A percentile compares a stretch with the other conserved stretches of the same genome.
Conservation (phyloP, 768 basidiomycete species). For the Agrocybe praecox region DNA sequence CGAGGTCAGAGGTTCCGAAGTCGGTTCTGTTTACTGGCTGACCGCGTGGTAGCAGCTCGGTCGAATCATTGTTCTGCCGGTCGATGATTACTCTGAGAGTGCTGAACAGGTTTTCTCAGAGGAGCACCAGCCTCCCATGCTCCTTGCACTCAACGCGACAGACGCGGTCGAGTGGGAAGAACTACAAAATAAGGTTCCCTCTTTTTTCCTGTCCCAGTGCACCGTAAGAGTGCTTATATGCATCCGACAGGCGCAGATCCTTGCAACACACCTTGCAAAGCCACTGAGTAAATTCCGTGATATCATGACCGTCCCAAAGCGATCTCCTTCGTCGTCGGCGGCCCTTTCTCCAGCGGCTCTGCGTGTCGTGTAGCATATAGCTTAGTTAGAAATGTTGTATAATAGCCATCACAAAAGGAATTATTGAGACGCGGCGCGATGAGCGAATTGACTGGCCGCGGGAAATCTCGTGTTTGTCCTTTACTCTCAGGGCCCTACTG, state of each 20-base stretch:
- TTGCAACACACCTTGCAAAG: conserved; percentile 46
- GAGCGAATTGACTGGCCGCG: conserved; percentile 20
- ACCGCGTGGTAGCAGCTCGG: conserved; percentile 52
- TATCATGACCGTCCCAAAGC: conserved; percentile 19
- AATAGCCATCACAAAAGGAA: conserved; percentile 13
- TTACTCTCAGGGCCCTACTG: conserved; percentile 8
- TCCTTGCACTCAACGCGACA: conserved; percentile 70
- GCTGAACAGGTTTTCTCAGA: conserved; percentile 26
- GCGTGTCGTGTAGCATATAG: conserved; percentile 2
- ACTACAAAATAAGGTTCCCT: conserved; percentile 60
- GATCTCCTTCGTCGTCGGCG: conserved; percentile 27
- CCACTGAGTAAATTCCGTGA: conserved; percentile 44
- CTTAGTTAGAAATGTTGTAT: conserved; percentile 16
- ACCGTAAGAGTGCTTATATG: not conserved
- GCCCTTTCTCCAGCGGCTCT: conserved; percentile 34
- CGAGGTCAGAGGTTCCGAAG: conserved; percentile 52
- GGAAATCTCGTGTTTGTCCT: conserved; percentile 23
- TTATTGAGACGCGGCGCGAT: conserved; percentile 12
- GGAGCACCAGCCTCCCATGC: conserved; percentile 57
- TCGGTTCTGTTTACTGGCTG: conserved; percentile 5
- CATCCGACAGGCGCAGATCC: conserved; percentile 37
- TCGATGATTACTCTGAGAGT: conserved; percentile 41
- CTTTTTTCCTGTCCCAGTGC: conserved; percentile 3
- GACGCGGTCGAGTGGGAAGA: conserved; percentile 66
- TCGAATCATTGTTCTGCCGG: conserved; percentile 66